Percentiles rank a stretch among this genome's conserved stretches.
Conservation (phyloP, 768 basidiomycete species). For the Auricularia sp. region DNA sequence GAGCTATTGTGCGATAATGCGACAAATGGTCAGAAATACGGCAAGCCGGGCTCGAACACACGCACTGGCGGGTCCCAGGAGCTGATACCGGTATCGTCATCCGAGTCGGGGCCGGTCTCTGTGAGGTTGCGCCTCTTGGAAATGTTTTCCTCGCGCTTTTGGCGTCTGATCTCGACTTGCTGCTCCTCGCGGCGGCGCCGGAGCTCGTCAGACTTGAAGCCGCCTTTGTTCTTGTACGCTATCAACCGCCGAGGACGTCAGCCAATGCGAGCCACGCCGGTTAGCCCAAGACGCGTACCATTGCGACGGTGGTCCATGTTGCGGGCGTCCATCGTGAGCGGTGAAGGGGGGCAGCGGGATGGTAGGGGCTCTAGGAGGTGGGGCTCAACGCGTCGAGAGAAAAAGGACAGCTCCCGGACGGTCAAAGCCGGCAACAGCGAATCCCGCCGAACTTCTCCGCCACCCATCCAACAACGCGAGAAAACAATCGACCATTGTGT, state of each 20-base stretch:
- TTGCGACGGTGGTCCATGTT: constrained; percentile 7
- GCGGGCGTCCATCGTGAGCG: constrained; percentile 4
- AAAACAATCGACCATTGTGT: too few relatives aligned
- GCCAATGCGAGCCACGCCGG: not conserved
- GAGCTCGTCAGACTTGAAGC: constrained; percentile 84
- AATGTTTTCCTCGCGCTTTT: constrained; percentile 98
- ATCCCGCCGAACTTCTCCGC: too few relatives aligned
- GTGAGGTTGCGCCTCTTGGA: constrained; percentile 95
- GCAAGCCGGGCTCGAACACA: constrained; percentile 8
- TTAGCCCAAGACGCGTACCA: not conserved
- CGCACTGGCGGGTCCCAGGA: constrained; percentile 73
- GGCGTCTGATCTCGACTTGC: constrained; percentile 96
- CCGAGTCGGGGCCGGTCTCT: constrained; percentile 66
- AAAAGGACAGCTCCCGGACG: not conserved
- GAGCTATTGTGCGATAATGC: not conserved
- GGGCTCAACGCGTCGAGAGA: not conserved
- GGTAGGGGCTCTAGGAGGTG: not conserved
- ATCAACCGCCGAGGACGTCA: not conserved
- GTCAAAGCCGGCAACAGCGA: too few relatives aligned
- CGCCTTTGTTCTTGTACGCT: constrained; percentile 90
- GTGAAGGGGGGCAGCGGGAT: constrained; percentile 2
- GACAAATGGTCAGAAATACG: not conserved
- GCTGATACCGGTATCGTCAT: constrained; percentile 71
- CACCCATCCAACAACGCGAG: too few relatives aligned
- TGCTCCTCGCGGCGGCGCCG: constrained; percentile 95